Percentiles rank a stretch among this genome's conserved stretches.
phyloP scores from a whole-genome alignment of 1,284 basidiomycete genomes.

The Malassezia globosa region DNA sequence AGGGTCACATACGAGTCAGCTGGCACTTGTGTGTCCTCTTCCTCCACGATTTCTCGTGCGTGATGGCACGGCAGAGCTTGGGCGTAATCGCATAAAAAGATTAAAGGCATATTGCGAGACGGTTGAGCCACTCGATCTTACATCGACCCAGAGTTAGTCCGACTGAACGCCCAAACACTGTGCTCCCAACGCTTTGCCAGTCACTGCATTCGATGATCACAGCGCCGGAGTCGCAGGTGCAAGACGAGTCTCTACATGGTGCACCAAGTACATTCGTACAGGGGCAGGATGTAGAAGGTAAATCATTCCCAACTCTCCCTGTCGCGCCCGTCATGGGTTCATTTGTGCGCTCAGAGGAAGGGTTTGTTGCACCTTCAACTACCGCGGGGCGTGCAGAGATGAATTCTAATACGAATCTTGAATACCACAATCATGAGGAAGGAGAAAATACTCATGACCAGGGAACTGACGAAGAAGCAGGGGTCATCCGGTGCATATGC shows the following conservation, averaged over 20 bases:
- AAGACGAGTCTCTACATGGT: neutral
- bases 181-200: no score
- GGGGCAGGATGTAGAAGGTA: neutral
- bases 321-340: constrained; percentile 3
- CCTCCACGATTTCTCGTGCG: neutral
- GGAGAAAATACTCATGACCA: constrained; percentile 26
- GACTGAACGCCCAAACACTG: no score
- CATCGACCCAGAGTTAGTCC: no score
- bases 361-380: no score
- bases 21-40: no score
- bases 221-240: neutral
- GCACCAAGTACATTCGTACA: neutral
- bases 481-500: constrained; percentile 57
- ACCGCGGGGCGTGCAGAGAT: no score
- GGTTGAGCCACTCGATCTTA: no score
- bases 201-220: neutral
- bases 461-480: constrained; percentile 35
- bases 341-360: neutral
- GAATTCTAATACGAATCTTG: no score
- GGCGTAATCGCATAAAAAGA: neutral
- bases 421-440: neutral
- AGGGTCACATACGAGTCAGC: no score
- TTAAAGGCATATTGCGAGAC: no score
- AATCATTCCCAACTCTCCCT: neutral
- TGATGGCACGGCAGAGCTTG: neutral